Base-by-base conservation (phyloP, 2,329 filamentous ascomycete species). In the Fusarium sp. region DNA sequence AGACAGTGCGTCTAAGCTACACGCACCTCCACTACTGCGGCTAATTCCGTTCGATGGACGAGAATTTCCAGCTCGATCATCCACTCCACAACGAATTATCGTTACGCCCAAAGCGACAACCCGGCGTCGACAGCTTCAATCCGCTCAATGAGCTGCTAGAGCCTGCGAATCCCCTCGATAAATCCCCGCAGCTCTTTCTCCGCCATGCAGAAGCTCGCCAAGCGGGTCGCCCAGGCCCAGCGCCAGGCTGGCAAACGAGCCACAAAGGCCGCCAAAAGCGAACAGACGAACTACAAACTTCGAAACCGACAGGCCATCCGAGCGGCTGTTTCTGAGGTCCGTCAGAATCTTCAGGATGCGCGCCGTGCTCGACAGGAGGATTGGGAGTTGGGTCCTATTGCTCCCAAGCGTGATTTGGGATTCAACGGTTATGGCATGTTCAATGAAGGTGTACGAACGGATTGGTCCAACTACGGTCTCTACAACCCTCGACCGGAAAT, bases 361-460 rank as follows among this genome's bases (percentile, higher is more conserved):
- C 80, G 82, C 34, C 77, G 82, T 69, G 84, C 86, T 51, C 87
- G 91, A 55, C 86, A 85, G 65, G 91, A 97, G 77, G 90, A 95
- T 79, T 97, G 92, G 89, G 83, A 91, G 68, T 81, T 93, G 70
- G 95, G 94, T 0, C 87, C 92, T 11, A 77, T 97, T 69, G 91
- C 93, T 5, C 94, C 94, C 4, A 91, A 90, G 77, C 86, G 90
- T 74, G 91, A 96, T 80, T 82, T 90, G 41, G 91, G 91, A 64
- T 82, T 85, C 71, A 84, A 86, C 49, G 83, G 80, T 26, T 91
- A 89, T 76, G 93, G 90, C 66, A 85, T 91, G 67, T 65, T 81
- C 59, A 74, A 76, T 31, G 79, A 82, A 63, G 74, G 75, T 23
- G 74, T 77, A 55, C 80, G 82, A 58, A 73, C 76, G 57, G 79